phyloP scores from a whole-genome alignment of 768 basidiomycete species.

The Hericium rajendrae region DNA sequence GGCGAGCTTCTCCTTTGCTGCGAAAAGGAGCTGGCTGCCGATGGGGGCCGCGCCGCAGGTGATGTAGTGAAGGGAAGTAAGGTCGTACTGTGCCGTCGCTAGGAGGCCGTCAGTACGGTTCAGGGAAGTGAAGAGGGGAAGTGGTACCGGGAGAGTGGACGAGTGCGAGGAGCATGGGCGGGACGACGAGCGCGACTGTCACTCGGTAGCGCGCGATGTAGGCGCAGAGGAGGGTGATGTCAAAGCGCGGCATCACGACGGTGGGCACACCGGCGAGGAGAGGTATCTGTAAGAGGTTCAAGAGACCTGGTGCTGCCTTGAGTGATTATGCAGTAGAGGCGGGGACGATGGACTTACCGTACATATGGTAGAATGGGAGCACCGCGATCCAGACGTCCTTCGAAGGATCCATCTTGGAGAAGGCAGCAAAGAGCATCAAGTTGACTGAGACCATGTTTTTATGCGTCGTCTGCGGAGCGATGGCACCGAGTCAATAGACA shows the following conservation, averaged over 20 bases:
- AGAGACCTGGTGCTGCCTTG: conserved; percentile 32
- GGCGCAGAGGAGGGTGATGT: conserved; percentile 56
- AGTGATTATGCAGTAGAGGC: conserved; percentile 27
- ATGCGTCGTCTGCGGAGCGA: conserved; percentile 43
- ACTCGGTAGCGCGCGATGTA: conserved; percentile 58
- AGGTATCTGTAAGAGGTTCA: conserved; percentile 53
- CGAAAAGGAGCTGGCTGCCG: conserved; percentile 47
- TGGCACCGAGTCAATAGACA: background rate
- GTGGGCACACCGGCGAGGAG: conserved; percentile 40
- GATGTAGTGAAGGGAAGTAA: conserved; percentile 47
- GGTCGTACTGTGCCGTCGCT: conserved; percentile 60
- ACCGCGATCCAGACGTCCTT: conserved; percentile 51
- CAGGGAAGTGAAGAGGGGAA: background rate
- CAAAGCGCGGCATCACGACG: conserved; percentile 59
- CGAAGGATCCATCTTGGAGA: conserved; percentile 29
- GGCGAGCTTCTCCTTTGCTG: conserved; percentile 32
- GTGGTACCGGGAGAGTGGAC: conserved; percentile 55
- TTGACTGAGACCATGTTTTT: conserved; percentile 56
- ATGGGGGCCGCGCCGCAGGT: conserved; percentile 79
- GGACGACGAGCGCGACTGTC: conserved; percentile 54
- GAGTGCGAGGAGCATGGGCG: conserved; percentile 76
- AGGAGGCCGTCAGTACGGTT: background rate
- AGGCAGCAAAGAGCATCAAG: conserved; percentile 36
- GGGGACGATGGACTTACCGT: conserved; percentile 25
- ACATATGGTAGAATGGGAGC: conserved; percentile 54